Conservation (phyloP, 2,329 filamentous ascomycete species). For the Fusarium keratoplasticum region DNA sequence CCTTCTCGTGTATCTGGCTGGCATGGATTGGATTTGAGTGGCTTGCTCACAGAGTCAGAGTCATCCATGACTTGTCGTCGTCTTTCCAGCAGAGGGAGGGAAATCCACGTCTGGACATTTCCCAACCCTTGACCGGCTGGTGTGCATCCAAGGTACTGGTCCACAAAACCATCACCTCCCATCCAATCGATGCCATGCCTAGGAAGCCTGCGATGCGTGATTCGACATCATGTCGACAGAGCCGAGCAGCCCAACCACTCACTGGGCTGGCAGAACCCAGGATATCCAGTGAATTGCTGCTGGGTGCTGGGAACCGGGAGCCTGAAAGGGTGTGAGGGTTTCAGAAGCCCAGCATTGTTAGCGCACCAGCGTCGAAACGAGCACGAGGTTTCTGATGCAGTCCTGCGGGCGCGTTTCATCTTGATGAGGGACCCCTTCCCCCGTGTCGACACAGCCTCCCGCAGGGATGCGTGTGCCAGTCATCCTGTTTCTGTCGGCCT, state of each 20-base stretch:
- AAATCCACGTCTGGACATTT: neutral
- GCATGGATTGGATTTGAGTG: neutral
- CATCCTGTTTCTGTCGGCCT: constrained; percentile 25
- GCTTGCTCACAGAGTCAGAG: neutral
- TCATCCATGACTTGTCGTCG: constrained; percentile 1
- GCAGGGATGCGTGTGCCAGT: constrained; percentile 40
- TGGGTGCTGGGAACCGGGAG: neutral
- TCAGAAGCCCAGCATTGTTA: constrained; percentile 47
- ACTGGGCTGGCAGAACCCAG: constrained; percentile 10
- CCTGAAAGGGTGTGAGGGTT: constrained; percentile 36
- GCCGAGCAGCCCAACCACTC: constrained; percentile 16
- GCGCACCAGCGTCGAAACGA: constrained; percentile 48
- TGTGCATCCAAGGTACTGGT: constrained; percentile 3
- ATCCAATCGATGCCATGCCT: constrained; percentile 24
- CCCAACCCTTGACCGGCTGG: neutral
- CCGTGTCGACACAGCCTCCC: constrained; percentile 38
- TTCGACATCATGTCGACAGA: constrained; percentile 33
- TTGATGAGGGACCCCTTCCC: constrained; percentile 48
- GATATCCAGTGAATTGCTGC: constrained; percentile 10
- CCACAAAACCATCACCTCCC: constrained; percentile 19
- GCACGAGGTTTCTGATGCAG: constrained; percentile 53
- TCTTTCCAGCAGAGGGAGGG: constrained; percentile 1
- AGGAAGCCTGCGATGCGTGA: constrained; percentile 18
- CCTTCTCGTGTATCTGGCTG: neutral
- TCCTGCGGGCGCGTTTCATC: constrained; percentile 64